Evolutionary conservation across 768 basidiomycete species (phyloP), one percentile per base, ranked within the genome.

Genomic region (Harrya chromipes): DNA sequence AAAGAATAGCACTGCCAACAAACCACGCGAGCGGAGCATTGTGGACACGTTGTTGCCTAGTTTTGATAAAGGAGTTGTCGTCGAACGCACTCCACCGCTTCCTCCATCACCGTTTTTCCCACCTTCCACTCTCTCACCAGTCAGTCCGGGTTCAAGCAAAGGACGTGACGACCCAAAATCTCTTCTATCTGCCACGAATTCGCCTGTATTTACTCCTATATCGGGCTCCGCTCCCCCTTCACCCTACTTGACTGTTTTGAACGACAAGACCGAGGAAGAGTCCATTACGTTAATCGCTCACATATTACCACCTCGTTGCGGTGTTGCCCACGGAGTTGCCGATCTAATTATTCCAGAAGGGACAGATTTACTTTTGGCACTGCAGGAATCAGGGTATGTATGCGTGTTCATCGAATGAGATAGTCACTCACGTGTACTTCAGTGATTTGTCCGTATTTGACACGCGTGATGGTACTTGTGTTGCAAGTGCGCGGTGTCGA

Each of bases 371-470:
- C 49, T 87, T 23, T 69, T 78, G 1, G 78, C 78, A 20, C 65
- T 91, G 35, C 84, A 84, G 43, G 74, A 80, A 56, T 74, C 78
- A 36, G 90, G 89, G 89, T 89, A 60, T 61, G 73, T 64, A 31
- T 13, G 31, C 29, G 14, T 26, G 21, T 44, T 38, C 20, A 21
- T 39, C 46, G 17, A 27, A n/a, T 11, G 20, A 27, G 14, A 29
- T 17, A 5, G 42, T 47, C 38, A 54, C 46, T 53, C 43, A 56
- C 37, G 10, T 27, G 27, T 45, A 19, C 12, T 49, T 37, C 50
- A 88, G 87, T 12, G 65, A 77, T 49, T 60, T 90, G 17, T 78
- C 75, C 21, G 64, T 84, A 1, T 76, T 81, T 46, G 74, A 80
- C 9, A 65, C 72, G 0, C 59, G 69, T n/a, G 89, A 90, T 54